Evolutionary conservation across 371 early-diverging fungal genomes (phyloP), one percentile per base, ranked within the genome.

Genomic region (Capniomyces stellatus): DNA sequence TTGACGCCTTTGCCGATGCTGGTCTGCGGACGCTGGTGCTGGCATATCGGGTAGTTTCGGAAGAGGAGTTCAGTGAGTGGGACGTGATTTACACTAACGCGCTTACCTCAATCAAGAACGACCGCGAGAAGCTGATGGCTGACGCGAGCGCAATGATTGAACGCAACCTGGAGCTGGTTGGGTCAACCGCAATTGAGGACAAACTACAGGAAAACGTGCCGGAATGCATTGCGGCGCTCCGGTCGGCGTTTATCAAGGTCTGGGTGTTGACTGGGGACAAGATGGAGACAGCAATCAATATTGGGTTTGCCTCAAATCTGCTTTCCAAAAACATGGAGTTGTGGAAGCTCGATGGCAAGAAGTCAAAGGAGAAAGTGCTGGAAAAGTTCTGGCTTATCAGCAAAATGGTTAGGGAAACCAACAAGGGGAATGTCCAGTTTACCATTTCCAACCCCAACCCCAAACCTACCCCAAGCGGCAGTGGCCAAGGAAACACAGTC

Each of bases 221-320:
- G 0, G 81, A 92, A n/a, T 74, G 87, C 29, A 90, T 99, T 46
- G 81, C 77, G 19, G 69, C 79, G 4, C 72, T 98, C 3, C 72
- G 82, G 13, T 73, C 81, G 25, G 93, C 95, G 0, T 96, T 96
- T 0, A 92, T 98, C 64, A 89, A 89, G 63, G 78, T 98, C 30
- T 99, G 98, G 98, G 98, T 99, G 29, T 66, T 99, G 52, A 99
- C 99, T 1, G 99, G 99, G 43, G 99, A 99, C 70, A 98, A 98
- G 70, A 69, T 92, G 68, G 99, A 98, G 67, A 98, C 98, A 0
- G 98, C 99, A n/a, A 90, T 93, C 70, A 90, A 89, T 66, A 90
- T 96, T 63, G 95, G 92, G 0, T 92, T 92, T 67, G 80, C 89
- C 0, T 83, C 84, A 51, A 82, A 83, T 44, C 63, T 96, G 28